Percentiles rank a stretch among this genome's conserved stretches.
Conservation (phyloP, 306 rosid species). For the Medicago arabica region DNA sequence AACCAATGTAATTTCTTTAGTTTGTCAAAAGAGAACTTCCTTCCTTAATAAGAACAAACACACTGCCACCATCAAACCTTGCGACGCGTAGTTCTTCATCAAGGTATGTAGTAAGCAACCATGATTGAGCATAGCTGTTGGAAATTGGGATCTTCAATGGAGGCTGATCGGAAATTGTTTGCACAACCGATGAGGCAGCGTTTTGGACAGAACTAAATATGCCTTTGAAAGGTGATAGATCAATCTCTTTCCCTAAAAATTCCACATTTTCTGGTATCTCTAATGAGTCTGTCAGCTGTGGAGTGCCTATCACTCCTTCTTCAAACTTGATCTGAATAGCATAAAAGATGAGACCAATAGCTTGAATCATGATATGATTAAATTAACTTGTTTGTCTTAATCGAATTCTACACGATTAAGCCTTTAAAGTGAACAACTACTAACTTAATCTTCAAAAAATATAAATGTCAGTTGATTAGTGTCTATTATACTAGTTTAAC, state of each 20-base stretch:
- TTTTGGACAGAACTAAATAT: slow-evolving; percentile 70
- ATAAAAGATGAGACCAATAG: not conserved
- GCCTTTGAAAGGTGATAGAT: slow-evolving; percentile 76
- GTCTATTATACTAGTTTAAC: too few relatives aligned
- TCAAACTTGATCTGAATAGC: slow-evolving; percentile 73
- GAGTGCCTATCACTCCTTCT: slow-evolving; percentile 90
- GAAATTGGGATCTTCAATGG: slow-evolving; percentile 77
- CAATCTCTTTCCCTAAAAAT: slow-evolving; percentile 80
- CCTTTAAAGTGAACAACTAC: too few relatives aligned
- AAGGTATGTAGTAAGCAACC: slow-evolving; percentile 87
- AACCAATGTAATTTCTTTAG: slow-evolving; percentile 24
- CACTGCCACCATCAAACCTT: slow-evolving; percentile 78
- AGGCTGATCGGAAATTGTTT: slow-evolving; percentile 75
- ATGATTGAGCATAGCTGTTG: slow-evolving; percentile 66
- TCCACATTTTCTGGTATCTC: slow-evolving; percentile 91
- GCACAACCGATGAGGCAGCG: slow-evolving; percentile 81
- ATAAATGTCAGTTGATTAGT: too few relatives aligned
- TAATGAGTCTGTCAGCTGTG: slow-evolving; percentile 86
- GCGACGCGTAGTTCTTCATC: slow-evolving; percentile 84
- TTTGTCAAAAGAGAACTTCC: slow-evolving; percentile 63
- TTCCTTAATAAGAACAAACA: slow-evolving; percentile 86
- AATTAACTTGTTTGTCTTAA: too few relatives aligned
- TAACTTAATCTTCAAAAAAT: too few relatives aligned
- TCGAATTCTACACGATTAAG: too few relatives aligned
- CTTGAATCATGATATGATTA: not conserved